These are phyloP conservation scores for Candida palmyrensis DNA, from an alignment of 805 yeast genomes.

Conservation along the genomic window DNA sequence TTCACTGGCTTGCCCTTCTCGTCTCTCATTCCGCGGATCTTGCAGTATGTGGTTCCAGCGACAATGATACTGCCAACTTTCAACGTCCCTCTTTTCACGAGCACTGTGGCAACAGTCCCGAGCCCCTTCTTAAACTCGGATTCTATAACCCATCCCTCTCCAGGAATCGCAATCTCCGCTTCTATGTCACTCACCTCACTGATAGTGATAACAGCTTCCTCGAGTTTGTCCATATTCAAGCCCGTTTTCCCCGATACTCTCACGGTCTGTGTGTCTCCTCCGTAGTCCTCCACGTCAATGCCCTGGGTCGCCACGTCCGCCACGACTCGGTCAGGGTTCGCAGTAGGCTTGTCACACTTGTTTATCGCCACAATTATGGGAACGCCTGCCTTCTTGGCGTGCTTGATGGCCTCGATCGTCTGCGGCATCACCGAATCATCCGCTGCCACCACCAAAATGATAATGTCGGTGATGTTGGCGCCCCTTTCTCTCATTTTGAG, in stretches of 20 bases:
- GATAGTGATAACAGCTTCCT: slow-evolving; percentile 80
- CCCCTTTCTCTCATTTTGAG: slow-evolving; percentile 96
- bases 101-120: slow-evolving; percentile 81
- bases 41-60: slow-evolving; percentile 84
- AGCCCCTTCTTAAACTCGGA: slow-evolving; percentile 75
- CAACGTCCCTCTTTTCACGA: slow-evolving; percentile 75
- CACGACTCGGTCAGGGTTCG: slow-evolving; percentile 69
- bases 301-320: slow-evolving; percentile 73
- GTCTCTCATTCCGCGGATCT: slow-evolving; percentile 71
- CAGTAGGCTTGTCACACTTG: slow-evolving; percentile 80
- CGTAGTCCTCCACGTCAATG: slow-evolving; percentile 84
- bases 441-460: slow-evolving; percentile 90
- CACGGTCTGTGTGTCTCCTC: slow-evolving; percentile 91
- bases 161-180: slow-evolving; percentile 46
- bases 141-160: slow-evolving; percentile 89
- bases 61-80: slow-evolving; percentile 69
- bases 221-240: slow-evolving; percentile 80
- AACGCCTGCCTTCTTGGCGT: slow-evolving; percentile 76
- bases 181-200: slow-evolving; percentile 80
- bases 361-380: slow-evolving; percentile 89
- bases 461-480: slow-evolving; percentile 88
- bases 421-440: slow-evolving; percentile 99
- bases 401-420: slow-evolving; percentile 91
- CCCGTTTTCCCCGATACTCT: slow-evolving; percentile 88
- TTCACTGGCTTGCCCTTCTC: slow-evolving; percentile 62